Evolutionary conservation across 768 basidiomycete species (phyloP).

Genomic region (Dendrothele bispora): DNA sequence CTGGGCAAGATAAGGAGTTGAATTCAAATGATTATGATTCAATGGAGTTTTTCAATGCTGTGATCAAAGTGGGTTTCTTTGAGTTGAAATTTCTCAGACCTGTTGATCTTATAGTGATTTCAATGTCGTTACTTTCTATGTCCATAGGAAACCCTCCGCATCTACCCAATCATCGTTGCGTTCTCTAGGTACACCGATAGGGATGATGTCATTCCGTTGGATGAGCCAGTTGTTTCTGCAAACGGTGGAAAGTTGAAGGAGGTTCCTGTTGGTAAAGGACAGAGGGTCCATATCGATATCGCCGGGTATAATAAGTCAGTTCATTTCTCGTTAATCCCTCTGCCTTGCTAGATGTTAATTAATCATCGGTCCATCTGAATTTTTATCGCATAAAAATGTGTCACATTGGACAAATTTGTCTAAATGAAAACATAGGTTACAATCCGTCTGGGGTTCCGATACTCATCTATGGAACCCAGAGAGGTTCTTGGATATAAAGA

Average conservation of each 20-base stretch:
- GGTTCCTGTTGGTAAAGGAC: constrained; percentile 33
- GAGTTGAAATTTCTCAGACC: neutral
- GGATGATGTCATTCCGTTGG: constrained; percentile 44
- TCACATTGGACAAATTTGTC: constrained; percentile 9
- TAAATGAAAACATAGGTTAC: constrained; percentile 16
- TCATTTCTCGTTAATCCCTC: neutral
- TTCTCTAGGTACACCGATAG: constrained; percentile 29
- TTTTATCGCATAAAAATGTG: neutral
- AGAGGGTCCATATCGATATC: constrained; percentile 32
- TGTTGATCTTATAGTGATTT: neutral
- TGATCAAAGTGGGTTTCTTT: constrained; percentile 18
- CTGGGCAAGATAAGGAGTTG: constrained; percentile 11
- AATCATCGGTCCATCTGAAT: neutral
- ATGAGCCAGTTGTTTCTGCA: constrained; percentile 29
- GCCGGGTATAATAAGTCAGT: constrained; percentile 36
- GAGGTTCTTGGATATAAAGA: constrained; percentile 26
- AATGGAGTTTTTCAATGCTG: constrained; percentile 27
- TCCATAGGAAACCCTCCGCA: constrained; percentile 28
- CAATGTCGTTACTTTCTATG: neutral
- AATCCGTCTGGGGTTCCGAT: constrained; percentile 35
- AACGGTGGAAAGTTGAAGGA: constrained; percentile 31
- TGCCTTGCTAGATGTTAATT: neutral
- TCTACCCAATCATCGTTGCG: constrained; percentile 31
- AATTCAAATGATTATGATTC: constrained; percentile 28
- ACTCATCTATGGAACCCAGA: constrained; percentile 33